Evolutionary conservation across 116 monocot genomes (phyloP).

Genomic region (Zostera marina): DNA sequence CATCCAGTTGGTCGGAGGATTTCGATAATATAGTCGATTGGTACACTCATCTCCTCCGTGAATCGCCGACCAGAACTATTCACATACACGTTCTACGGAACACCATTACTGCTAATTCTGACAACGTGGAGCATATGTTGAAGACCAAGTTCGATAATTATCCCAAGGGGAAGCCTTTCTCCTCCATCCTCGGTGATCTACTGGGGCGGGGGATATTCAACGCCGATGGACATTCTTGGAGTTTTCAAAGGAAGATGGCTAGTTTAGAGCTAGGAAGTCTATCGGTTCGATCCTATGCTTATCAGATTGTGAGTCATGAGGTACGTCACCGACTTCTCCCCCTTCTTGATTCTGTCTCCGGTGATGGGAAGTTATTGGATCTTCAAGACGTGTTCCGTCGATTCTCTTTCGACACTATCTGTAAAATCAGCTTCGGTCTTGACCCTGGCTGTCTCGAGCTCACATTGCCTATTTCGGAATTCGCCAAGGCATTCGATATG

Average conservation of each 20-base stretch:
- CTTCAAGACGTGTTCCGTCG: slow-evolving; percentile 64
- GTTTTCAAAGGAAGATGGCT: slow-evolving; percentile 70
- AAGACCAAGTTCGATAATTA: slow-evolving; percentile 46
- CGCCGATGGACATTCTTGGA: slow-evolving; percentile 56
- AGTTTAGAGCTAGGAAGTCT: slow-evolving; percentile 53
- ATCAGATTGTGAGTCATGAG: slow-evolving; percentile 30
- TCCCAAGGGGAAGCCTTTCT: slow-evolving; percentile 67
- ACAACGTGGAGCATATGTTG: slow-evolving; percentile 68
- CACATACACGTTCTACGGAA: slow-evolving; percentile 54
- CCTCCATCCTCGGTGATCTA: slow-evolving; percentile 68
- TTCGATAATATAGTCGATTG: slow-evolving; percentile 62
- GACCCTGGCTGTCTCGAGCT: slow-evolving; percentile 59
- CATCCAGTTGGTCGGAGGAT: slow-evolving; percentile 23
- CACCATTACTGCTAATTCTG: slow-evolving; percentile 52
- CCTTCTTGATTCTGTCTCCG: slow-evolving; percentile 15
- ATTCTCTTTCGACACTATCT: slow-evolving; percentile 71
- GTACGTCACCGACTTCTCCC: slow-evolving; percentile 34
- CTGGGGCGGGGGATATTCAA: slow-evolving; percentile 74
- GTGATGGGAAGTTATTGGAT: slow-evolving; percentile 8
- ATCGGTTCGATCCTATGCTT: slow-evolving; percentile 42
- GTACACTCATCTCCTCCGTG: slow-evolving; percentile 65
- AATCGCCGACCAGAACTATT: slow-evolving; percentile 57
- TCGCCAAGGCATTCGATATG: slow-evolving; percentile 49
- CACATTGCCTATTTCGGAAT: slow-evolving; percentile 38
- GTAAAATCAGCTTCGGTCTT: slow-evolving; percentile 67